A percentile compares a stretch with the other conserved stretches of the same genome.
Evolutionary conservation across 192 early-diverging fungal species (phyloP).

Genomic region (Rhizoclosmatium globosum): DNA sequence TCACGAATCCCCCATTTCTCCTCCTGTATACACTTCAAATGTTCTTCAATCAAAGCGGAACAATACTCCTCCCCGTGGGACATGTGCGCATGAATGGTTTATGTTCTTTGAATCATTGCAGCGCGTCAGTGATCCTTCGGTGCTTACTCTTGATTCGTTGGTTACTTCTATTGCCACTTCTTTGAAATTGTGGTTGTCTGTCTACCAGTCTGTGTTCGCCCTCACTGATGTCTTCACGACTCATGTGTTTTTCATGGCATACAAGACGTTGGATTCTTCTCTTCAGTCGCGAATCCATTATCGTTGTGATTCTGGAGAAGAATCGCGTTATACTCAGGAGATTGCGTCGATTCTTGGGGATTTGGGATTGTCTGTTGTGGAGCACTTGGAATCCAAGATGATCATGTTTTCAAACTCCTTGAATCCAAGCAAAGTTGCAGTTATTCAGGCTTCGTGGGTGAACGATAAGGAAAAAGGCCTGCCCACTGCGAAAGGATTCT

Average conservation of each 20-base stretch:
- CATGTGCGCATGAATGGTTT: slow-evolving; percentile 37
- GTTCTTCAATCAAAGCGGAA: not conserved
- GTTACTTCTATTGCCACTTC: not conserved
- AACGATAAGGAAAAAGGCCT: not conserved
- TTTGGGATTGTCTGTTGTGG: not conserved
- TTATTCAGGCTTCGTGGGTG: not conserved
- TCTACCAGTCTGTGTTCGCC: slow-evolving; percentile 15
- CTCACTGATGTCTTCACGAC: slow-evolving; percentile 21
- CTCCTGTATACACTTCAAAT: slow-evolving; percentile 12
- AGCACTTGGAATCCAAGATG: not conserved
- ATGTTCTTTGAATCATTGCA: slow-evolving; percentile 23
- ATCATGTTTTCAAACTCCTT: slow-evolving; percentile 23
- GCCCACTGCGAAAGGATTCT: not conserved
- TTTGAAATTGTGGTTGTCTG: slow-evolving; percentile 4
- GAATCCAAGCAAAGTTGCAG: slow-evolving; percentile 17
- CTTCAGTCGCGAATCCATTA: slow-evolving; percentile 11
- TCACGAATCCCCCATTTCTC: not conserved
- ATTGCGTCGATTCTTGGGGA: not conserved
- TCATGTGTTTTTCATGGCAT: not conserved
- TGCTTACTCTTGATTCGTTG: not conserved
- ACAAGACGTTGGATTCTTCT: not conserved
- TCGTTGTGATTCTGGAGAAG: slow-evolving; percentile 21
- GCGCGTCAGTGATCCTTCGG: not conserved
- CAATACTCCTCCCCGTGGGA: not conserved
- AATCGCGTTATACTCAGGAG: not conserved